Evolutionary conservation across 306 rosid genomes (phyloP), one percentile per base, ranked within the genome.

Genomic region (Casuarina equisetifolia): DNA sequence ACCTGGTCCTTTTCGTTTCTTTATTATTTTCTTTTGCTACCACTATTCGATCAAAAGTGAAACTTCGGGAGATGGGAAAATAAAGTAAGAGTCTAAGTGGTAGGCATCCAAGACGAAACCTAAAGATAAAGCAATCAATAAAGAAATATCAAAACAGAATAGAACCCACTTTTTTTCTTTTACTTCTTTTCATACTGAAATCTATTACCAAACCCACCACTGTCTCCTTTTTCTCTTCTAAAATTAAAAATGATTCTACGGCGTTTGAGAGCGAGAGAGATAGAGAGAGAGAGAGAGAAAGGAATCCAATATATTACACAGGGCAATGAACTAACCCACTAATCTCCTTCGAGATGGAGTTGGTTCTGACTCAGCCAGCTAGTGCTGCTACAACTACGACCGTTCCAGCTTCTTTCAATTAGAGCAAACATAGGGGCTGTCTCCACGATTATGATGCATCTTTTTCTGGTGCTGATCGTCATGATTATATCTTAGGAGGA

Each of bases 141-240:
- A 50, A 25, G 32, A 25, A 76, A 69, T 70, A 52, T 35, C 58
- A 76, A 32, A 67, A 53, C 9, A 67, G 43, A 70, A 73, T 66
- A 67, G 72, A 72, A 64, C 76, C 69, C 45, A 39, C 79, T 69
- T 78, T 81, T 69, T 54, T 69, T 25, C 11, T 84, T 81, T 82
- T 76, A 20, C 64, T 51, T 71, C 38, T 64, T 71, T 55, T 67
- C 48, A 70, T 57, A 77, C 84, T 81, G 79, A 80, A 82, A 72
- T 68, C 90, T 80, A 64, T 66, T 84, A 91, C 94, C 98, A 84
- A 89, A 89, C 81, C 97, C 97, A 87, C 85, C 84, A 77, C 80
- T 84, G 80, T 62, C 50, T 72, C 35, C 63, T 50, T 43, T 36
- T 66, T 72, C 76, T 17, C 64, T 69, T 74, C 59, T 35, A 19